Evolutionary conservation across 1,284 basidiomycete genomes (phyloP).

Genomic region (Rhodotorula sp.): DNA sequence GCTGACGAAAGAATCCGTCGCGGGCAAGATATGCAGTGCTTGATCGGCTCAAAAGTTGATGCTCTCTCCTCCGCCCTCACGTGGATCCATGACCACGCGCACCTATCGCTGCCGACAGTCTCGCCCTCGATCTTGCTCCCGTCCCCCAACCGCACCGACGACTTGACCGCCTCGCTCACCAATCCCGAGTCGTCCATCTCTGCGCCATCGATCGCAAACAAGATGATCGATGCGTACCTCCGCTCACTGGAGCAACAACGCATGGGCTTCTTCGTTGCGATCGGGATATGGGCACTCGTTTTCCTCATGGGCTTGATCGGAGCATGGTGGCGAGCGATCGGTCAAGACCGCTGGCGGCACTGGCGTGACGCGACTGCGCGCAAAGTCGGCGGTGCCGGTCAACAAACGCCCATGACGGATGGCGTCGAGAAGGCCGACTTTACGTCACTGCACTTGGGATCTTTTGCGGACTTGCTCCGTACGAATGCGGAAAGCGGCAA

Average conservation of each 20-base stretch:
- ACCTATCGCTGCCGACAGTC: conserved; percentile 67
- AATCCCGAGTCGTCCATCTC: conserved; percentile 30
- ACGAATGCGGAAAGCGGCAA: too few species aligned
- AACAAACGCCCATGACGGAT: too few species aligned
- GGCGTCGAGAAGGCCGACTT: background rate
- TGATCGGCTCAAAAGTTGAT: conserved; percentile 83
- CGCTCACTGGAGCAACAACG: conserved; percentile 71
- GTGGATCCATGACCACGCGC: conserved; percentile 68
- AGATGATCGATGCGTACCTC: conserved; percentile 70
- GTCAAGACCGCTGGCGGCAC: background rate
- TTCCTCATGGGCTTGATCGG: conserved; percentile 67
- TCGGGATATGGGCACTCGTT: conserved; percentile 73
- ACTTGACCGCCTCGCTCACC: conserved; percentile 23
- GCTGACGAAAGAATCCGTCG: too few species aligned
- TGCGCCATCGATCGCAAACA: conserved; percentile 57
- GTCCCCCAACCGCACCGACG: conserved; percentile 33
- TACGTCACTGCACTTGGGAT: conserved; percentile 21
- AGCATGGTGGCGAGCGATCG: conserved; percentile 56
- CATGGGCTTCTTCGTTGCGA: conserved; percentile 74
- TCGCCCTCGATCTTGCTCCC: conserved; percentile 65
- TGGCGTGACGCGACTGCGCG: background rate
- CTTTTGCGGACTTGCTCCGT: background rate
- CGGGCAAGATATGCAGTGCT: conserved; percentile 56
- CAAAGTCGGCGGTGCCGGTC: too few species aligned
- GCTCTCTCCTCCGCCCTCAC: conserved; percentile 83